These are phyloP conservation scores for Corymbia citriodora DNA, from an alignment of 441 rosid genomes.

Conservation along the genomic window DNA sequence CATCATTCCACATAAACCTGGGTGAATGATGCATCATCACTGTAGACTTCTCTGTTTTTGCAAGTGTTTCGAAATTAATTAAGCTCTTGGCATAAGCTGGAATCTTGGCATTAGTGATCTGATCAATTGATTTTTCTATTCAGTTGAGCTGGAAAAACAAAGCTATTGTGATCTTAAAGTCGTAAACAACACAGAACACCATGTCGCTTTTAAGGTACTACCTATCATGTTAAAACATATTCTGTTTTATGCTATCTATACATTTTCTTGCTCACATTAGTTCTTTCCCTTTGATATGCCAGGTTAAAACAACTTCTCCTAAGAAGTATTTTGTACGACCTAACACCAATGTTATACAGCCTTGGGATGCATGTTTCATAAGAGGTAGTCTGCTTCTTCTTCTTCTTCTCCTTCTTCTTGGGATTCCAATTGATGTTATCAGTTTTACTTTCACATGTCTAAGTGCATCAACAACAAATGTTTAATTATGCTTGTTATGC, in stretches of 20 bases:
- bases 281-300: background rate
- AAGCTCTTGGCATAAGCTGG: background rate
- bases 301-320: constrained; percentile 99
- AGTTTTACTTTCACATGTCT: background rate
- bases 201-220: constrained; percentile 89
- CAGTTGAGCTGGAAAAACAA: constrained; percentile 92
- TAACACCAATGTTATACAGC: constrained; percentile 86
- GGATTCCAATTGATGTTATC: background rate
- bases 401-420: background rate
- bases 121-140: constrained; percentile 11
- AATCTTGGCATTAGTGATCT: background rate
- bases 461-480: background rate
- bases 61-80: background rate
- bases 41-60: background rate
- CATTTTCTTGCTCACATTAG: background rate
- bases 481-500: background rate
- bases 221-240: background rate
- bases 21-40: background rate
- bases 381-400: constrained; percentile 44
- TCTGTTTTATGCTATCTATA: background rate
- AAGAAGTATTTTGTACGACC: constrained; percentile 99
- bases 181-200: constrained; percentile 77
- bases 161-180: constrained; percentile 87
- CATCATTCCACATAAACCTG: background rate
- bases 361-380: constrained; percentile 84